A percentile compares a stretch with the other conserved stretches of the same genome.
These are phyloP conservation scores for Juglanconis juglandina DNA, from an alignment of 2,329 filamentous ascomycete species.

Conservation along the genomic window DNA sequence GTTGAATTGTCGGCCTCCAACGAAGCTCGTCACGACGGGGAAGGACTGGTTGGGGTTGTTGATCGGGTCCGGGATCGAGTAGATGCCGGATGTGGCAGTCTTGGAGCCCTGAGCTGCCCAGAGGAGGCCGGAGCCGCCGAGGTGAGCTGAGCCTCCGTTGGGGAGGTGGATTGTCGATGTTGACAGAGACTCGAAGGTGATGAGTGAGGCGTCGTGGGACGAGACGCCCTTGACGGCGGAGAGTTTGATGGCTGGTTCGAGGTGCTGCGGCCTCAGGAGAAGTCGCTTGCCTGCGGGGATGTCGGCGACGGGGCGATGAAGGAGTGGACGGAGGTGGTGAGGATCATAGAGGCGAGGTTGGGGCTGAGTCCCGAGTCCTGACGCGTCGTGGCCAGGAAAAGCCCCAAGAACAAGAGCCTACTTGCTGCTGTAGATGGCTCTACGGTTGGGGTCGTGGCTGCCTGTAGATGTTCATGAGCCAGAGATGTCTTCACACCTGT, in stretches of 20 bases:
- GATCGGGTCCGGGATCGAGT: constrained; percentile 15
- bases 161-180: constrained; percentile 8
- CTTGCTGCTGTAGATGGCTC: no score
- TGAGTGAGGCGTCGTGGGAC: not conserved
- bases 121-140: not conserved
- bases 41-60: constrained; percentile 21
- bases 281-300: constrained; percentile 81
- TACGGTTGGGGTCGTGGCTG: no score
- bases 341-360: constrained; percentile 55
- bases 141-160: constrained; percentile 9
- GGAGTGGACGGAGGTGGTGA: constrained; percentile 73
- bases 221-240: constrained; percentile 12
- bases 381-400: no score
- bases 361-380: constrained; percentile 24
- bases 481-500: no score
- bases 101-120: constrained; percentile 18
- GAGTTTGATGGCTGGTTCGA: constrained; percentile 50
- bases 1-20: constrained; percentile 42
- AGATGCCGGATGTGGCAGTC: constrained; percentile 10
- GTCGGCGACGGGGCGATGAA: constrained; percentile 79
- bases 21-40: constrained; percentile 36
- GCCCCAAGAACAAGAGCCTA: no score
- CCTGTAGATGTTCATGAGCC: no score
- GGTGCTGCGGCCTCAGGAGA: constrained; percentile 69
- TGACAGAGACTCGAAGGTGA: constrained; percentile 2